Evolutionary conservation across 257 asterid species (phyloP).

Genomic region (Fraxinus pennsylvanica): DNA sequence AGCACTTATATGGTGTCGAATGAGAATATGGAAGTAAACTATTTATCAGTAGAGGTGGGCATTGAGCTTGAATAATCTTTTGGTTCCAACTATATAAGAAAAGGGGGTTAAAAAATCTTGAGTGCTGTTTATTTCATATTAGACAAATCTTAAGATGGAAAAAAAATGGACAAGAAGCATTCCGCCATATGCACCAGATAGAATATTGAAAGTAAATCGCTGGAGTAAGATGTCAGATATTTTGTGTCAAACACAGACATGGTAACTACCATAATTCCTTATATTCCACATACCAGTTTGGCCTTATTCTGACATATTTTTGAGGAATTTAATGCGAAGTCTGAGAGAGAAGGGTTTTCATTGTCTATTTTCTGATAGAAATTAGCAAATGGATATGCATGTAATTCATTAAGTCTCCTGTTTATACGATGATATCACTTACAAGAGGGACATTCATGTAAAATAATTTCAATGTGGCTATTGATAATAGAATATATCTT

Average conservation of each 20-base stretch:
- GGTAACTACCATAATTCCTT: no score
- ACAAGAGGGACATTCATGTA: neutral
- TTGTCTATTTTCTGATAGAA: neutral
- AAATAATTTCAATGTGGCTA: neutral
- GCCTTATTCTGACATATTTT: no score
- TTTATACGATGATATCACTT: neutral
- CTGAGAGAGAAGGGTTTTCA: neutral
- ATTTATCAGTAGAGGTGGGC: neutral
- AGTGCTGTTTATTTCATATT: neutral
- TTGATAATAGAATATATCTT: neutral
- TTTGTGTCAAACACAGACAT: neutral
- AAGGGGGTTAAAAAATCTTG: neutral
- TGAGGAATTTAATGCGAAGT: no score
- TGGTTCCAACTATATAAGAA: neutral
- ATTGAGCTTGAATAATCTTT: neutral
- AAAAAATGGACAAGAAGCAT: neutral
- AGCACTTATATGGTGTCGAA: conserved; percentile 6
- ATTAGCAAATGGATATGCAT: neutral
- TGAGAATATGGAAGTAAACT: neutral
- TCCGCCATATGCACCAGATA: neutral
- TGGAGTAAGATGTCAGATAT: neutral
- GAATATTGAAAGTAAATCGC: neutral
- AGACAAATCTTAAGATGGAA: neutral
- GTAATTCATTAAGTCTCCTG: neutral
- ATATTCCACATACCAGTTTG: neutral